Percentiles rank a stretch among this genome's conserved stretches.
Evolutionary conservation across 345 rosid species (phyloP).

Genomic region (Syzygium aqueum): DNA sequence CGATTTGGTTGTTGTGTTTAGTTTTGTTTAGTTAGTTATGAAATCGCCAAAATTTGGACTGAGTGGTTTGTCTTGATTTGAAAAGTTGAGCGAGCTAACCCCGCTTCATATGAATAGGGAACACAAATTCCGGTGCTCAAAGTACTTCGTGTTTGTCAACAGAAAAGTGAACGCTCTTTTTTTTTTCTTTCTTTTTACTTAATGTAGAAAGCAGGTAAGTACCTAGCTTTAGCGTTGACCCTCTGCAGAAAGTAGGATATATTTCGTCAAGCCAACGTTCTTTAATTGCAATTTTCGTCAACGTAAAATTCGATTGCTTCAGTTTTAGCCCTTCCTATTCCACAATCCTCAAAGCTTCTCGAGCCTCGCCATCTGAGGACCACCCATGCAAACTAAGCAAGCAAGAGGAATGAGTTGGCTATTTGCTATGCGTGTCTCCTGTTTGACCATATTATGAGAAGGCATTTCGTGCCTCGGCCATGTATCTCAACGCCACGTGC

Average conservation of each 20-base stretch:
- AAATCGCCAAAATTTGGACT: background rate
- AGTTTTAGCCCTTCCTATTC: background rate
- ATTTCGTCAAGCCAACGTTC: background rate
- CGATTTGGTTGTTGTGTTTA: background rate
- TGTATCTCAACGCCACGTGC: background rate
- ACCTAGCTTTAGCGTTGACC: background rate
- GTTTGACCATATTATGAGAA: background rate
- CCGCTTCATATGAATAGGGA: background rate
- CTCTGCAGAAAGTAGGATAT: background rate
- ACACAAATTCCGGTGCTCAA: background rate
- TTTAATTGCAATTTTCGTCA: background rate
- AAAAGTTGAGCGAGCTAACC: background rate
- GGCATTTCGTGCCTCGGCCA: background rate
- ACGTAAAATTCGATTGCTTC: background rate
- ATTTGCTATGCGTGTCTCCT: background rate
- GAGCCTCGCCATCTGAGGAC: background rate
- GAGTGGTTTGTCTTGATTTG: background rate
- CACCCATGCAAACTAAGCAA: background rate
- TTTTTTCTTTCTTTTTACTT: background rate
- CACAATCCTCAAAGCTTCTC: background rate
- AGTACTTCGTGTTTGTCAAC: background rate
- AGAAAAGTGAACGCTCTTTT: background rate
- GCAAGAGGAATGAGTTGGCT: too few species aligned
- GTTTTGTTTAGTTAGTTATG: background rate
- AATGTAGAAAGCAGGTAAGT: background rate